These are phyloP conservation scores for Astrephomene gubernaculifera DNA, from an alignment of 139 green algal genomes.

Conservation along the genomic window DNA sequence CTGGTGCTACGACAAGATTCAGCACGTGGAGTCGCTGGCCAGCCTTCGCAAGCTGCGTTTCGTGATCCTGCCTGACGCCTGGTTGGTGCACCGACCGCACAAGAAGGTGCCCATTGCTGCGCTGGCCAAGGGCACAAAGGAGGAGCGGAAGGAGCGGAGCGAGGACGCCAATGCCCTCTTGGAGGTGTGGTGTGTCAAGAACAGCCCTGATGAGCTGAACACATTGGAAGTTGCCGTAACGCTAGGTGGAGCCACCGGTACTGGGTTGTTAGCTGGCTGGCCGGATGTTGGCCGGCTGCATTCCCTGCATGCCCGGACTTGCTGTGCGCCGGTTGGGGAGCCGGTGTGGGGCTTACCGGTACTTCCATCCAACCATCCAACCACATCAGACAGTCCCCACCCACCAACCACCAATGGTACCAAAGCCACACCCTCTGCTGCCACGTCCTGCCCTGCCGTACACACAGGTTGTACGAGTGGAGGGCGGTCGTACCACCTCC, in stretches of 20 bases:
- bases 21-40: slow-evolving; percentile 43
- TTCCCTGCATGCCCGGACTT: no score
- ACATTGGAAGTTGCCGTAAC: no score
- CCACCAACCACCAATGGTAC: background rate
- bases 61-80: slow-evolving; percentile 43
- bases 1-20: slow-evolving; percentile 70
- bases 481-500: background rate
- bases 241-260: no score
- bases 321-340: no score
- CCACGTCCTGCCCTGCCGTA: background rate
- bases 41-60: slow-evolving; percentile 28
- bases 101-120: background rate
- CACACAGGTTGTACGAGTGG: background rate
- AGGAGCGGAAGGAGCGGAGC: background rate
- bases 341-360: no score
- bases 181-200: no score
- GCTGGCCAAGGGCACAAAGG: background rate
- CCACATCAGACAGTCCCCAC: no score
- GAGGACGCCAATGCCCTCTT: background rate
- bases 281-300: no score
- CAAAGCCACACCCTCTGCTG: background rate
- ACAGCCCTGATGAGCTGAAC: no score
- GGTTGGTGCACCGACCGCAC: slow-evolving; percentile 59
- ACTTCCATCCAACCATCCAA: no score
- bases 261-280: no score